phyloP scores from a whole-genome alignment of 805 yeast species.

The Sugiyamaella valdiviana region DNA sequence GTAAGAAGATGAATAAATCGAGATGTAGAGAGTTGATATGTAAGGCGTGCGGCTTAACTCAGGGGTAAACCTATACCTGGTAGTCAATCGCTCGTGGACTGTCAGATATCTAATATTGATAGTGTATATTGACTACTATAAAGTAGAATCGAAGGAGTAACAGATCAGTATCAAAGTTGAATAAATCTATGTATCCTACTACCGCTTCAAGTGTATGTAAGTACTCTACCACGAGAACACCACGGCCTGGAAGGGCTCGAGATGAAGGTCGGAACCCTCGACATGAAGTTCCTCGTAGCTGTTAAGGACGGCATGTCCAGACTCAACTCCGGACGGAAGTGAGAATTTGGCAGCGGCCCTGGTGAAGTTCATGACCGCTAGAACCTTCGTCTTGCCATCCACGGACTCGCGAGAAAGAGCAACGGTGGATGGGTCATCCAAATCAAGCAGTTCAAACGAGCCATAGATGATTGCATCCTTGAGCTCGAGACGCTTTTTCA shows the following conservation, averaged over 20 bases:
- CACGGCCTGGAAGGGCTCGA: constrained; percentile 14
- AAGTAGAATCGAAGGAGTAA: too few species aligned
- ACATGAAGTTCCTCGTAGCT: constrained; percentile 8
- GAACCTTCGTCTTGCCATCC: constrained; percentile 30
- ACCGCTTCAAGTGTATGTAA: too few species aligned
- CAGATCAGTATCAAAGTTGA: too few species aligned
- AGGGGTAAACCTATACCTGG: too few species aligned
- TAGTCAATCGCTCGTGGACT: background rate
- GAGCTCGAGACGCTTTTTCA: constrained; percentile 40
- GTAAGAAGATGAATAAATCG: too few species aligned
- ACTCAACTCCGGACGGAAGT: constrained; percentile 20
- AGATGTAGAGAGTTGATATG: too few species aligned
- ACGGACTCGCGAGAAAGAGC: constrained; percentile 35
- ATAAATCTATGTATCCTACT: too few species aligned
- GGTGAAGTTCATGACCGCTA: constrained; percentile 41
- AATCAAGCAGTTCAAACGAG: constrained; percentile 39
- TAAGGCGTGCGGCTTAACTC: too few species aligned
- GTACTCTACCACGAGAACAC: constrained; percentile 4
- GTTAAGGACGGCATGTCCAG: constrained; percentile 19
- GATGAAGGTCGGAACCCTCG: background rate
- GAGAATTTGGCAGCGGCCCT: constrained; percentile 31
- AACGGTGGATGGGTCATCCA: constrained; percentile 39
- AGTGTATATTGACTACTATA: background rate
- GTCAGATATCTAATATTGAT: background rate
- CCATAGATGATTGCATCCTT: constrained; percentile 45